Base-by-base conservation (phyloP, 2,329 filamentous ascomycete species). In the Thermoascus crustaceus region DNA sequence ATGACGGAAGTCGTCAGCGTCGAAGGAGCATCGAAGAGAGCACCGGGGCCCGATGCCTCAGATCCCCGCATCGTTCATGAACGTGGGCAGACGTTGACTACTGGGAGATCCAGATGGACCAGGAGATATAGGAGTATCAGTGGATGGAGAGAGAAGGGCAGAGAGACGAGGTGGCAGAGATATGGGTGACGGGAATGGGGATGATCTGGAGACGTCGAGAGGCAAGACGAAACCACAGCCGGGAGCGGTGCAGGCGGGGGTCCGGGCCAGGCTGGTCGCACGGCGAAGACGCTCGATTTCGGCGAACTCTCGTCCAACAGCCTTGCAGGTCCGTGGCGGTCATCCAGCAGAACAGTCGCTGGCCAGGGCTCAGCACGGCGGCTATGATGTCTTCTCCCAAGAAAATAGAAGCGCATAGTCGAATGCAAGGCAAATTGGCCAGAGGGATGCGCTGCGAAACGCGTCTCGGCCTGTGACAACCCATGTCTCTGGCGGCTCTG, bases 51-150 rank as follows among this genome's bases (percentile, higher is more conserved):
- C 55, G 57, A 55, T 56, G 55, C 53, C 54, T 61, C 56, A 58
- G 37, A 48, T 50, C 50, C 53, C 53, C 57, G 57, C 57, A 61
- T 61, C 42, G 53, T 60, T 60, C 56, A 60, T 60, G 44, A 48
- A 57, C 48, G 5, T 44, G 38, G 5, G 22, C 21, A 35, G 10
- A 5, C 8, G 4, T 14, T 17, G 14, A 17, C 9, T 25, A 18
- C 14, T 18, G 9, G 22, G 5, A 34, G n/a, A 10, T 31, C 6
- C 9, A 24, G 21, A 19, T 11, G 43, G 30, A 47, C n/a, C n/a
- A n/a, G n/a, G n/a, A n/a, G n/a, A n/a, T n/a, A n/a, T n/a, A n/a
- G n/a, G n/a, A n/a, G n/a, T 16, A 21, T 10, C 18, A 14, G 30
- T 23, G 29, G 11, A 31, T 32, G 19, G 22, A 23, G 33, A 14